Conservation (phyloP, 495 filamentous ascomycete genomes). For the Aspergillus olivimuriae region DNA sequence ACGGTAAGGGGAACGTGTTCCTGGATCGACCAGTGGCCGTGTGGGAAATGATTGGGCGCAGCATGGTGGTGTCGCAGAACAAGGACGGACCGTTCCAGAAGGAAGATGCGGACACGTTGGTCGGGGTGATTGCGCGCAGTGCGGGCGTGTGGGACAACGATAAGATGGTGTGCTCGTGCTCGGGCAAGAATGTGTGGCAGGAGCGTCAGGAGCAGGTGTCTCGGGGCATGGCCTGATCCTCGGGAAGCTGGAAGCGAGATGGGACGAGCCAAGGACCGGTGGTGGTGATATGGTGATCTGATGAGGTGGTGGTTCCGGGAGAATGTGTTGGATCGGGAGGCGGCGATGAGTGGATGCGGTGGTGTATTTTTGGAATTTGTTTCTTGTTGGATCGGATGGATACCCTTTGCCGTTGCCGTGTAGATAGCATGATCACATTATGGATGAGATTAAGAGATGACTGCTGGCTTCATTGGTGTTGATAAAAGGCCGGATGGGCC, state of each 20-base stretch:
- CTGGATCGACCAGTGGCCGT: constrained; percentile 74
- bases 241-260: background rate
- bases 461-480: background rate
- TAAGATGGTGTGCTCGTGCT: constrained; percentile 92
- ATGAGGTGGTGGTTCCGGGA: background rate
- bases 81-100: constrained; percentile 44
- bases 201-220: constrained; percentile 84
- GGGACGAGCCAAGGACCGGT: background rate
- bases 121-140: constrained; percentile 89
- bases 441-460: background rate
- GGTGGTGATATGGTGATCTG: background rate
- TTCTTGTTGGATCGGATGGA: background rate
- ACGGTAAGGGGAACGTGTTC: constrained; percentile 66
- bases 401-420: background rate
- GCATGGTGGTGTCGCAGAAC: constrained; percentile 68
- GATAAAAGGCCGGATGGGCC: background rate
- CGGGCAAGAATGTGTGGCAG: constrained; percentile 96
- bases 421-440: constrained; percentile 7
- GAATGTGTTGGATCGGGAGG: background rate
- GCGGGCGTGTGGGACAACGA: constrained; percentile 98
- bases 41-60: constrained; percentile 93
- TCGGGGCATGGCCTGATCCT: constrained; percentile 69
- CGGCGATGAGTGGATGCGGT: background rate
- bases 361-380: background rate
- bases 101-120: constrained; percentile 75